Percentiles rank a stretch among this genome's conserved stretches.
These are phyloP conservation scores for Mixia osmundae DNA, from an alignment of 1,284 basidiomycete species.

Conservation along the genomic window DNA sequence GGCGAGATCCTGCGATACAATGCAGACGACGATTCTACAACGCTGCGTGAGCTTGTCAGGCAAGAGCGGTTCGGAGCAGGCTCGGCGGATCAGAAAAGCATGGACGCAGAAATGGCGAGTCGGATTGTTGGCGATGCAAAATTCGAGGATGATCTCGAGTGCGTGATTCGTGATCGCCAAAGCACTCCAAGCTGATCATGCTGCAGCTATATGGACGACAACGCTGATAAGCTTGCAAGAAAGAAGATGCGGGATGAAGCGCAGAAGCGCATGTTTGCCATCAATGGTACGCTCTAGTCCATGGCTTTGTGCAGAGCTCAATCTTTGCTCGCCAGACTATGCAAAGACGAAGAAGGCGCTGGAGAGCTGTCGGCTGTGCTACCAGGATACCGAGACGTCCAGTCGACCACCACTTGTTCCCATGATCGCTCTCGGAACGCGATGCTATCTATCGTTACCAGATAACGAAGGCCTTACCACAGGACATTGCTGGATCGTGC, in stretches of 20 bases:
- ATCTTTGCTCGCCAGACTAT: slow-evolving; percentile 38
- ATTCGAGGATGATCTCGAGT: slow-evolving; percentile 67
- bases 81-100: slow-evolving; percentile 62
- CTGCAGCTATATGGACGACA: slow-evolving; percentile 63
- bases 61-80: slow-evolving; percentile 81
- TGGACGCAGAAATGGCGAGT: slow-evolving; percentile 69
- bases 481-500: slow-evolving; percentile 84
- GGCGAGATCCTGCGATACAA: slow-evolving; percentile 59
- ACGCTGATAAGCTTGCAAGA: slow-evolving; percentile 70
- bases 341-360: slow-evolving; percentile 78
- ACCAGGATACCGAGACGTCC: slow-evolving; percentile 20
- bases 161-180: background rate
- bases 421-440: slow-evolving; percentile 69
- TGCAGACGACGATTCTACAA: slow-evolving; percentile 64
- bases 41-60: slow-evolving; percentile 72
- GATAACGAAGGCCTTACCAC: slow-evolving; percentile 58
- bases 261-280: slow-evolving; percentile 89
- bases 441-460: slow-evolving; percentile 71
- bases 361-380: slow-evolving; percentile 28
- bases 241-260: slow-evolving; percentile 88
- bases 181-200: slow-evolving; percentile 3
- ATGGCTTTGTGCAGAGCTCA: background rate
- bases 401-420: slow-evolving; percentile 37
- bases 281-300: slow-evolving; percentile 39
- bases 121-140: slow-evolving; percentile 68